These are phyloP conservation scores for Bidens hawaiensis DNA, from an alignment of 140 eudicot species.

Conservation along the genomic window DNA sequence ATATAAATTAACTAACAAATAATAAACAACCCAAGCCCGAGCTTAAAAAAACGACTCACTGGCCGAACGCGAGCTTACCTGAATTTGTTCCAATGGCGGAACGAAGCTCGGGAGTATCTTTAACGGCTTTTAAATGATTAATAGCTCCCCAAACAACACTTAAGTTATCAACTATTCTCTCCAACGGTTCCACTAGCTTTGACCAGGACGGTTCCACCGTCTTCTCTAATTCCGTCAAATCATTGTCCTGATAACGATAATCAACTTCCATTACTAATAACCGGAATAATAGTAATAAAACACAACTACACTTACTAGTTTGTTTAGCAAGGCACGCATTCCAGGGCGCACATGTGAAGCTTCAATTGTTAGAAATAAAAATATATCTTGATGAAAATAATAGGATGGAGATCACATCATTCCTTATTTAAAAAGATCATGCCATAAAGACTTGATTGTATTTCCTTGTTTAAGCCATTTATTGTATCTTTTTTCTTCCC, in stretches of 20 bases:
- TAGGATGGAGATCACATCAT: too few species aligned
- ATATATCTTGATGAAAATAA: too few species aligned
- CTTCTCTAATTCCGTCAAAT: slow-evolving; percentile 73
- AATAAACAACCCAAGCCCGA: too few species aligned
- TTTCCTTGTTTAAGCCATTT: too few species aligned
- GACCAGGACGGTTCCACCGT: slow-evolving; percentile 84
- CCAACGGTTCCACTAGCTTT: slow-evolving; percentile 77
- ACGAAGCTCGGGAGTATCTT: slow-evolving; percentile 77
- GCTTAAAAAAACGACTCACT: too few species aligned
- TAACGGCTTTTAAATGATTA: slow-evolving; percentile 82
- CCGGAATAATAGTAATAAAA: background rate
- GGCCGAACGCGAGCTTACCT: too few species aligned
- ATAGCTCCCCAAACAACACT: slow-evolving; percentile 82
- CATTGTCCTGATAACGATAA: slow-evolving; percentile 44
- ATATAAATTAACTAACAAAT: too few species aligned
- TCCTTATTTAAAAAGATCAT: too few species aligned
- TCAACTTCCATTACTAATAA: too few species aligned
- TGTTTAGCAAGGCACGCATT: slow-evolving; percentile 64
- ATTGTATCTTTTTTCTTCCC: too few species aligned
- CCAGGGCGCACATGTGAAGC: slow-evolving; percentile 91
- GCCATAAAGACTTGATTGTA: too few species aligned
- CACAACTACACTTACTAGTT: slow-evolving; percentile 42
- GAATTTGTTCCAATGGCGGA: slow-evolving; percentile 91
- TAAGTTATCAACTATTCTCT: slow-evolving; percentile 60
- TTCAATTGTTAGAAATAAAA: too few species aligned